Evolutionary conservation across 78 protist species (phyloP), one percentile per base, ranked within the genome.

Genomic region (Monocercomonoides exilis): DNA sequence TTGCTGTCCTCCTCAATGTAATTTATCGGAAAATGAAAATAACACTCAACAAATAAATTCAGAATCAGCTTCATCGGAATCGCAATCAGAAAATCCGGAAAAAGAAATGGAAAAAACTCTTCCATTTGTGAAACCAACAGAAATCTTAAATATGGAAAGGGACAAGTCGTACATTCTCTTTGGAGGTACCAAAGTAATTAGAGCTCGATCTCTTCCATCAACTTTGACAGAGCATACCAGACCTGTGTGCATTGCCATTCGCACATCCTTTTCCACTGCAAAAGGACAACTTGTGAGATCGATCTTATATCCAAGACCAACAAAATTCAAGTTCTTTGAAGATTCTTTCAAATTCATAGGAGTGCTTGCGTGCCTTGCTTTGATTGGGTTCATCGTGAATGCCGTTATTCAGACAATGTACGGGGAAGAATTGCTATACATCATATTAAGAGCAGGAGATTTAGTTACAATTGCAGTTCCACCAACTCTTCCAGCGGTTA

Each of bases 381-480:
- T 80, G n/a, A 42, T 2, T 2, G 91, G 94, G 0, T 89, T 91
- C 44, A 41, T 43, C 81, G 81, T 6, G 81, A 77, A 88, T 45
- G 77, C 81, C 3, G 85, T 91, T 80, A n/a, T 87, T 32, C 34
- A 91, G 34, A 4, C 46, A 36, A 2, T 32, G 3, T 34, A 84
- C 32, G 88, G 86, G 34, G 80, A 38, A 0, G 32, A 6, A 5
- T 35, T n/a, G 3, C 3, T 41, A 43, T 89, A 45, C 21, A 35
- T 92, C 43, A 35, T 91, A 41, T 33, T 91, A 0, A 77, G 91
- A 21, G 93, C 93, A 0, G 46, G 86, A 6, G 98, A 96, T 86
- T 42, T 96, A 46, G 81, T 94, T 54, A 94, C 98, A 0, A 81
- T 92, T 6, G 95, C 94, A 0, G 92, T 94, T 11, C 98, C 96